A percentile compares a stretch with the other conserved stretches of the same genome.
Evolutionary conservation across 768 basidiomycete species (phyloP).

Genomic region (Lentinula sp.): DNA sequence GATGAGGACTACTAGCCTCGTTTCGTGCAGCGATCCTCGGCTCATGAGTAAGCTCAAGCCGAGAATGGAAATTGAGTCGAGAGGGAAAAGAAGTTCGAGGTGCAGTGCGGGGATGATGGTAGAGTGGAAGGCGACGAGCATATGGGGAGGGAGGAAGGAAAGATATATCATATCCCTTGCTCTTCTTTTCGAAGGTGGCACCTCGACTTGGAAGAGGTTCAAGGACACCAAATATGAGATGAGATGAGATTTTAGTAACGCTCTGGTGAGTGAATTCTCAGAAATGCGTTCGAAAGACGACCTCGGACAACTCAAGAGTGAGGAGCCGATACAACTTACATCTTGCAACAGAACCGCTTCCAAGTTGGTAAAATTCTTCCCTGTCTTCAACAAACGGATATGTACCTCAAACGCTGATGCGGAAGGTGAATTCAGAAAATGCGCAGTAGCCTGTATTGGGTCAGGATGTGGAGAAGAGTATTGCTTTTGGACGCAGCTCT

Average conservation of each 20-base stretch:
- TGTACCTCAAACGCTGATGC: slow-evolving; percentile 38
- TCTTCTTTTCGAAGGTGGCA: slow-evolving; percentile 7
- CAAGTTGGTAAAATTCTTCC: slow-evolving; percentile 52
- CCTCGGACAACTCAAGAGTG: background rate
- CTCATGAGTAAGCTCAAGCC: slow-evolving; percentile 35
- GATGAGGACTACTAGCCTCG: slow-evolving; percentile 23
- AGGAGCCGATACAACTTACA: slow-evolving; percentile 24
- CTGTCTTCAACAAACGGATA: slow-evolving; percentile 40
- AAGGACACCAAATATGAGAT: slow-evolving; percentile 52
- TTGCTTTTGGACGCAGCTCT: slow-evolving; percentile 51
- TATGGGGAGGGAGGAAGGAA: slow-evolving; percentile 49
- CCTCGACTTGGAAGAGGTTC: slow-evolving; percentile 15
- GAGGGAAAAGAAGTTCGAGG: background rate
- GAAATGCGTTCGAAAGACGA: background rate
- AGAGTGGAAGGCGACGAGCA: slow-evolving; percentile 52
- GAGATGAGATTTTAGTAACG: slow-evolving; percentile 39
- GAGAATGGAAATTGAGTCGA: slow-evolving; percentile 4
- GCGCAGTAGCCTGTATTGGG: slow-evolving; percentile 54
- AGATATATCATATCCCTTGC: slow-evolving; percentile 15
- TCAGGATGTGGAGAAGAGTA: slow-evolving; percentile 41
- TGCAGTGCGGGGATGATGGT: slow-evolving; percentile 43
- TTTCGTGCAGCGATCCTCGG: slow-evolving; percentile 33
- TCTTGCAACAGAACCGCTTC: slow-evolving; percentile 53
- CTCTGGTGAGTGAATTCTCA: slow-evolving; percentile 25
- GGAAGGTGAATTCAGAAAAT: slow-evolving; percentile 45